Conservation (phyloP, 2,329 filamentous ascomycete species). For the Nemania serpens region DNA sequence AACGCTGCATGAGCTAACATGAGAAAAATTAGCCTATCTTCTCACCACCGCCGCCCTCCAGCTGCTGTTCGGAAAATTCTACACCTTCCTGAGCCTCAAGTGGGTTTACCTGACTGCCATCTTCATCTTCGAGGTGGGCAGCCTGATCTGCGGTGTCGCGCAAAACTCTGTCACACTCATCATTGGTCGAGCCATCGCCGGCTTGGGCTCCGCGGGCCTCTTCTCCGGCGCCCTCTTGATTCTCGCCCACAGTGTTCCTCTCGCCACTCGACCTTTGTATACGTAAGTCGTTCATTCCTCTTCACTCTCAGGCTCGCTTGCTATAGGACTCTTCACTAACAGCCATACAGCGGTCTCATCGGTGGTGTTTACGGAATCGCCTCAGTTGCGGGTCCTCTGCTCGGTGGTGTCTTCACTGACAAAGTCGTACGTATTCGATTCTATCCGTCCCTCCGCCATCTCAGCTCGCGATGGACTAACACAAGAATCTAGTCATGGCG, state of each 20-base stretch:
- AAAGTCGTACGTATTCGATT: slow-evolving; percentile 36
- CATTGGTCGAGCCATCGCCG: slow-evolving; percentile 39
- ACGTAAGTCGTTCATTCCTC: slow-evolving; percentile 7
- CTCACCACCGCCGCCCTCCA: slow-evolving; percentile 47
- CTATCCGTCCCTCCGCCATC: neutral
- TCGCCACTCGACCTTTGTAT: slow-evolving; percentile 32
- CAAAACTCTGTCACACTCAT: slow-evolving; percentile 39
- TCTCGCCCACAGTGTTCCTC: slow-evolving; percentile 41
- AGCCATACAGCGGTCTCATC: slow-evolving; percentile 33
- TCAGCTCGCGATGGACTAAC: neutral
- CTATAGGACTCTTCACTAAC: neutral
- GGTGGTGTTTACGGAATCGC: slow-evolving; percentile 49
- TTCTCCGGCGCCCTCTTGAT: slow-evolving; percentile 48
- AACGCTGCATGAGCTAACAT: neutral
- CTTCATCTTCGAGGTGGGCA: slow-evolving; percentile 48
- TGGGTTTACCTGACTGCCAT: slow-evolving; percentile 45
- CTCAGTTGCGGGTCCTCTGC: slow-evolving; percentile 39
- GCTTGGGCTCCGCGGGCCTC: slow-evolving; percentile 46
- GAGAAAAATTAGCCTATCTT: slow-evolving; percentile 41
- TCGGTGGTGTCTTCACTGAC: slow-evolving; percentile 42
- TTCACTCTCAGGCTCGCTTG: no score
- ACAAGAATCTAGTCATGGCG: slow-evolving; percentile 22
- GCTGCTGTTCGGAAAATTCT: slow-evolving; percentile 46
- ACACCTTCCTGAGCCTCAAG: slow-evolving; percentile 48
- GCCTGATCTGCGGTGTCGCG: slow-evolving; percentile 43